Evolutionary conservation across 306 rosid genomes (phyloP).

Genomic region (Cotoneaster glaucophyllus): DNA sequence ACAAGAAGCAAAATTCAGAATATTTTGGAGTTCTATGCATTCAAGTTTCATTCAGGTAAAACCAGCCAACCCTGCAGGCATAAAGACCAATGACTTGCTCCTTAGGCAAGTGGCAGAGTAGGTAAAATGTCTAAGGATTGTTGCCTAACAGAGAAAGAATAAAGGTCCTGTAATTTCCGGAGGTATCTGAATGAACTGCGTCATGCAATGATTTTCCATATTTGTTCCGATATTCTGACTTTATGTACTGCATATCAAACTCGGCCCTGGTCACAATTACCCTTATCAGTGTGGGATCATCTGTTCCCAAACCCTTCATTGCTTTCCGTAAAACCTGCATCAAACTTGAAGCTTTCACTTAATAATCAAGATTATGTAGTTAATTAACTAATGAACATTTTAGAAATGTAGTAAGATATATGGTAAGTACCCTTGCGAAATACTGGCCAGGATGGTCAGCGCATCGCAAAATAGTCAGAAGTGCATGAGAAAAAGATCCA

Average conservation of each 20-base stretch:
- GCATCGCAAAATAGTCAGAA: slow-evolving; percentile 52
- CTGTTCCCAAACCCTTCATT: slow-evolving; percentile 75
- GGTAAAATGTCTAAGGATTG: slow-evolving; percentile 14
- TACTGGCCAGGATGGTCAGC: slow-evolving; percentile 57
- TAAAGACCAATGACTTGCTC: neutral
- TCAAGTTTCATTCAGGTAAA: neutral
- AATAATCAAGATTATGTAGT: neutral
- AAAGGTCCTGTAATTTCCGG: slow-evolving; percentile 59
- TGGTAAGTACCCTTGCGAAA: slow-evolving; percentile 61
- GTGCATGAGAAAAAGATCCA: slow-evolving; percentile 52
- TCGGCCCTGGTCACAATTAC: slow-evolving; percentile 67
- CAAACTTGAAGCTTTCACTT: neutral
- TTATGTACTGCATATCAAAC: slow-evolving; percentile 64
- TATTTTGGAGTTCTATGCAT: neutral
- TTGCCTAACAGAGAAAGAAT: slow-evolving; percentile 68
- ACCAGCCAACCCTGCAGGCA: neutral
- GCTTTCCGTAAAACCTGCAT: slow-evolving; percentile 56
- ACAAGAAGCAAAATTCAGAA: neutral
- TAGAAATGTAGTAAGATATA: too few relatives aligned
- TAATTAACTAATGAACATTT: too few relatives aligned
- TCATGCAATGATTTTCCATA: slow-evolving; percentile 53
- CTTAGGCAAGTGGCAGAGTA: neutral
- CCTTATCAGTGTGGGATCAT: slow-evolving; percentile 50
- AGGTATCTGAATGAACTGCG: slow-evolving; percentile 80
- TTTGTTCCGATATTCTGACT: slow-evolving; percentile 55